phyloP scores from a whole-genome alignment of 495 filamentous ascomycete species.

The Aspergillus baeticus region DNA sequence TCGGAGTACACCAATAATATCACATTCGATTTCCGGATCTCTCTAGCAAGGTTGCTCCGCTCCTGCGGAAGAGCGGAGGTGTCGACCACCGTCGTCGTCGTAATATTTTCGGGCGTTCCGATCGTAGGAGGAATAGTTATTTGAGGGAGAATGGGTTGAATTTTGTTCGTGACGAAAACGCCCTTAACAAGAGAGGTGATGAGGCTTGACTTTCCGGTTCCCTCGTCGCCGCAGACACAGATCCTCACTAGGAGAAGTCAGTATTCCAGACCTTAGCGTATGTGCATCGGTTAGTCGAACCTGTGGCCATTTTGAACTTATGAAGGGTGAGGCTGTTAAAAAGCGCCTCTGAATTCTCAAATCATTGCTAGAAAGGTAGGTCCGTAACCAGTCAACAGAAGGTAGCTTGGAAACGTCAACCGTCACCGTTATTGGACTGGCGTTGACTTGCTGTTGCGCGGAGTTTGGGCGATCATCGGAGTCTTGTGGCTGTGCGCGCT shows the following conservation, averaged over 20 bases:
- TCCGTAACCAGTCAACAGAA: background rate
- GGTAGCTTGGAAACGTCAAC: background rate
- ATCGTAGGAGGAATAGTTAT: constrained; percentile 89
- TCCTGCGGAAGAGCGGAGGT: constrained; percentile 95
- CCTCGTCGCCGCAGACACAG: constrained; percentile 95
- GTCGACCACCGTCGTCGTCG: constrained; percentile 92
- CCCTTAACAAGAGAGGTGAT: constrained; percentile 80
- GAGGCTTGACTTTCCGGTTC: constrained; percentile 55
- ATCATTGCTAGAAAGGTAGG: constrained; percentile 14
- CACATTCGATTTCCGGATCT: constrained; percentile 94
- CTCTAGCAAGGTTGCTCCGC: constrained; percentile 79
- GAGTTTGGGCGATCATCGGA: constrained; percentile 16
- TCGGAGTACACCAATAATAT: constrained; percentile 97
- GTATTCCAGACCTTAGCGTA: constrained; percentile 8
- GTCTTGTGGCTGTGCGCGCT: constrained; percentile 20
- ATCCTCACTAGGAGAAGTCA: constrained; percentile 67
- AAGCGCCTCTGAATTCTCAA: constrained; percentile 7
- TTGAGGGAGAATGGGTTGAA: constrained; percentile 89
- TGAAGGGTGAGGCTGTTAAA: constrained; percentile 2
- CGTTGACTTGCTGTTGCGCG: background rate
- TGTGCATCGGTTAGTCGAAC: constrained; percentile 16
- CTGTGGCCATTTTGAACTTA: constrained; percentile 35
- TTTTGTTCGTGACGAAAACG: constrained; percentile 88
- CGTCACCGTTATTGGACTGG: background rate
- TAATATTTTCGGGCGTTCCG: constrained; percentile 91